phyloP scores from a whole-genome alignment of 805 yeast genomes.

The Candida maris region DNA sequence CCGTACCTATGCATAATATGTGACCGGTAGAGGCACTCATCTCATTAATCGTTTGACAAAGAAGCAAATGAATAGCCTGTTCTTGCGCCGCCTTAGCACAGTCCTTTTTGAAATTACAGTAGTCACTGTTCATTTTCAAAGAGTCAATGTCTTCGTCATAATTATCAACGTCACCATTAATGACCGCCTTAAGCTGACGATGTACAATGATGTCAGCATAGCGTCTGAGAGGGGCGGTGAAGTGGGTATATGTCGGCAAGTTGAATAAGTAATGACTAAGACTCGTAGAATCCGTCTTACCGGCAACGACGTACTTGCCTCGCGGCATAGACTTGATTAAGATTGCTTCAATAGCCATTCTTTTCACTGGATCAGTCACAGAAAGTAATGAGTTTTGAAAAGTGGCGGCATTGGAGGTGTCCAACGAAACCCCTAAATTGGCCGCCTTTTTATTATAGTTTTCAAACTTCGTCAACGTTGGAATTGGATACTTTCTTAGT shows the following conservation, averaged over 20 bases:
- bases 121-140: conserved; percentile 79
- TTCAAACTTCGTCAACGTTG: conserved; percentile 76
- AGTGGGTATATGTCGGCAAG: conserved; percentile 85
- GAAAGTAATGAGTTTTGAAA: conserved; percentile 66
- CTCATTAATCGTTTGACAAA: conserved; percentile 79
- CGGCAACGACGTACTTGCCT: conserved; percentile 87
- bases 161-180: conserved; percentile 41
- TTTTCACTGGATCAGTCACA: conserved; percentile 56
- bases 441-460: conserved; percentile 70
- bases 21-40: conserved; percentile 75
- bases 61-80: conserved; percentile 83
- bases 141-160: conserved; percentile 58
- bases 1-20: conserved; percentile 77
- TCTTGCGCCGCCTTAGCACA: conserved; percentile 92
- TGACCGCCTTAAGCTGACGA: conserved; percentile 74
- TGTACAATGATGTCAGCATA: conserved; percentile 92
- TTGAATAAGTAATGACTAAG: conserved; percentile 79
- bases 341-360: conserved; percentile 75
- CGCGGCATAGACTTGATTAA: conserved; percentile 78
- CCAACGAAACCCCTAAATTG: conserved; percentile 63
- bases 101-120: conserved; percentile 92
- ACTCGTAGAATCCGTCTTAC: conserved; percentile 74
- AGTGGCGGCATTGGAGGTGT: conserved; percentile 67
- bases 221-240: conserved; percentile 87
- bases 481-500: conserved; percentile 83